Conservation (phyloP, 2,329 filamentous ascomycete species). For the Diaporthe vexans region DNA sequence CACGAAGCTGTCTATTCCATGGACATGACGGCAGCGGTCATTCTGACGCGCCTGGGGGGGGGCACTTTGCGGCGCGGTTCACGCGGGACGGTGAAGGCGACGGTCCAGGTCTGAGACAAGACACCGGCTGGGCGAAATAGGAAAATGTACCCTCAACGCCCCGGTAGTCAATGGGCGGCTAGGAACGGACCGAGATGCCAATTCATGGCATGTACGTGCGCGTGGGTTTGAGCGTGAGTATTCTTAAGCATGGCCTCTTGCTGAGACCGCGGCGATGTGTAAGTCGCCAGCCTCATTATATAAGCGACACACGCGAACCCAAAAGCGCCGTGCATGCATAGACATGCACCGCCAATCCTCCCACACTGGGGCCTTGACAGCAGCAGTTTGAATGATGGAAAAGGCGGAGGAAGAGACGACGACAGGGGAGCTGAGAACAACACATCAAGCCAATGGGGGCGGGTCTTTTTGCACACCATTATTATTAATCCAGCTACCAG, state of each 20-base stretch:
- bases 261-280: background rate
- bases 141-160: background rate
- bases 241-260: background rate
- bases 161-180: no score
- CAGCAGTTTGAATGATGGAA: background rate
- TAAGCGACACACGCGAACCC: background rate
- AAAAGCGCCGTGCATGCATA: constrained; percentile 7
- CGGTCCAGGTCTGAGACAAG: background rate
- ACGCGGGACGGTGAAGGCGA: background rate
- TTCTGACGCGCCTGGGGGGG: background rate
- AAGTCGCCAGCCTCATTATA: constrained; percentile 1
- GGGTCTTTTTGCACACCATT: constrained; percentile 15
- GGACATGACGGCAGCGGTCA: background rate
- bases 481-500: background rate
- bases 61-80: background rate
- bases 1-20: background rate
- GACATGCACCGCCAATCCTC: background rate
- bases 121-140: background rate
- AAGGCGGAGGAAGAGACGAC: constrained; percentile 4
- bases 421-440: background rate
- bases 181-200: no score
- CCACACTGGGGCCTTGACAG: background rate
- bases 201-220: background rate
- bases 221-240: background rate
- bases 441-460: constrained; percentile 23